phyloP scores from a whole-genome alignment of 305 asterid species.

The Ajuga reptans region DNA sequence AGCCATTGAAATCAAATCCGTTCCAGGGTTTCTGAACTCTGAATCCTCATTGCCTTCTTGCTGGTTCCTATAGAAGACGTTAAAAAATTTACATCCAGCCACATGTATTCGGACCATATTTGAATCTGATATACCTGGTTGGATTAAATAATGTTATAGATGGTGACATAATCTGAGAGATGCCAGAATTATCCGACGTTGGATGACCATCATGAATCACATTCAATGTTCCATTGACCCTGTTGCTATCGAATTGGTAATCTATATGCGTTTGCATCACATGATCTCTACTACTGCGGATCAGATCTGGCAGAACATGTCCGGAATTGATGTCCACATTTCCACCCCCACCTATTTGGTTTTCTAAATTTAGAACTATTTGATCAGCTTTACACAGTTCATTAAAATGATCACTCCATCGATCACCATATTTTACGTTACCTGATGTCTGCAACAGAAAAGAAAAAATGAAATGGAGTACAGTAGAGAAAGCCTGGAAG shows the following conservation, averaged over 20 bases:
- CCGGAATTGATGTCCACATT: slow-evolving; percentile 38
- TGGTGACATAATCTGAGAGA: slow-evolving; percentile 51
- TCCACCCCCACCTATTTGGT: slow-evolving; percentile 38
- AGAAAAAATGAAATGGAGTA: background rate
- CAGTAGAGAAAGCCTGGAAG: background rate
- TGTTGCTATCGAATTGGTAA: slow-evolving; percentile 34
- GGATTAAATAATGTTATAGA: slow-evolving; percentile 46
- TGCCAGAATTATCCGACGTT: slow-evolving; percentile 37
- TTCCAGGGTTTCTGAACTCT: slow-evolving; percentile 45
- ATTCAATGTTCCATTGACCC: slow-evolving; percentile 43
- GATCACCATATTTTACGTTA: slow-evolving; percentile 40
- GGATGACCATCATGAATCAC: slow-evolving; percentile 45
- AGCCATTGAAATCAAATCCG: slow-evolving; percentile 45
- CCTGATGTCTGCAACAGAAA: slow-evolving; percentile 53
- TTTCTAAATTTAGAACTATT: slow-evolving; percentile 35
- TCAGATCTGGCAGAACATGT: slow-evolving; percentile 35
- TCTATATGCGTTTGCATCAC: slow-evolving; percentile 29
- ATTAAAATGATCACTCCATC: slow-evolving; percentile 39
- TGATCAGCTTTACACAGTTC: slow-evolving; percentile 35
- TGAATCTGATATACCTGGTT: slow-evolving; percentile 46
- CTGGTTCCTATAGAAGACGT: slow-evolving; percentile 46
- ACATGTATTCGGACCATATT: slow-evolving; percentile 10
- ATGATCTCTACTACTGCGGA: slow-evolving; percentile 36
- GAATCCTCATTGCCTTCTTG: slow-evolving; percentile 45
- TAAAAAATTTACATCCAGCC: slow-evolving; percentile 13